A percentile compares a stretch with the other conserved stretches of the same genome.
These are phyloP conservation scores for Diddensiella santjacobensis DNA, from an alignment of 805 yeast genomes.

Conservation along the genomic window DNA sequence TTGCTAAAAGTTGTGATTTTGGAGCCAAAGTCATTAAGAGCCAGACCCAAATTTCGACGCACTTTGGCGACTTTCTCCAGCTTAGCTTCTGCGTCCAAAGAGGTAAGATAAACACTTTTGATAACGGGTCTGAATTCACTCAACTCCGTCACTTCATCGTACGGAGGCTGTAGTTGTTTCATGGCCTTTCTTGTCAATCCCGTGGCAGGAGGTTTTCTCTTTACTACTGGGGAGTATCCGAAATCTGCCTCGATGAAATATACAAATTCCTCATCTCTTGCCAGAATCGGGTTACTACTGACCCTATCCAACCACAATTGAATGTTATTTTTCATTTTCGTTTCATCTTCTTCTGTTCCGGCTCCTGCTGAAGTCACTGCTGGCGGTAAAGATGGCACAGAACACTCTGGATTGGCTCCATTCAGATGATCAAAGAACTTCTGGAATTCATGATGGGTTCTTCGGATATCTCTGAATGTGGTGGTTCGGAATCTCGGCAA, in stretches of 20 bases:
- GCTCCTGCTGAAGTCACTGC: conserved; percentile 73
- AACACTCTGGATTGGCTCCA: conserved; percentile 83
- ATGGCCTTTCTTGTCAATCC: conserved; percentile 86
- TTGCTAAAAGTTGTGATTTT: conserved; percentile 37
- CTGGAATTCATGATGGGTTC: conserved; percentile 75
- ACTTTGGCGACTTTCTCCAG: conserved; percentile 52
- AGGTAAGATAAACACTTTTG: conserved; percentile 62
- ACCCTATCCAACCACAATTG: conserved; percentile 87
- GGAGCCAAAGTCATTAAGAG: conserved; percentile 52
- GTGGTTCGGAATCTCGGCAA: conserved; percentile 73
- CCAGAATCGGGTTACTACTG: conserved; percentile 67
- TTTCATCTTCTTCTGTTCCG: conserved; percentile 77
- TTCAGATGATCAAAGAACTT: conserved; percentile 73
- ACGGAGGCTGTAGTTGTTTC: conserved; percentile 89
- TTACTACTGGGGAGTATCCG: conserved; percentile 58
- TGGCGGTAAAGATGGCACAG: conserved; percentile 83
- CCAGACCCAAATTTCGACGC: conserved; percentile 48
- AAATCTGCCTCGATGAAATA: conserved; percentile 78
- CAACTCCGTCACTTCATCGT: conserved; percentile 76
- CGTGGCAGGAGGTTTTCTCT: conserved; percentile 64
- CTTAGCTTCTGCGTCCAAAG: conserved; percentile 49
- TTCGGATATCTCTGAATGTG: conserved; percentile 65
- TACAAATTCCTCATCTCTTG: conserved; percentile 83
- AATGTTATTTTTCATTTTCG: conserved; percentile 51
- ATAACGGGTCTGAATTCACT: conserved; percentile 85